Evolutionary conservation across 768 basidiomycete species (phyloP), one percentile per base, ranked within the genome.

Genomic region (Rhodotorula sphaerocarpa): DNA sequence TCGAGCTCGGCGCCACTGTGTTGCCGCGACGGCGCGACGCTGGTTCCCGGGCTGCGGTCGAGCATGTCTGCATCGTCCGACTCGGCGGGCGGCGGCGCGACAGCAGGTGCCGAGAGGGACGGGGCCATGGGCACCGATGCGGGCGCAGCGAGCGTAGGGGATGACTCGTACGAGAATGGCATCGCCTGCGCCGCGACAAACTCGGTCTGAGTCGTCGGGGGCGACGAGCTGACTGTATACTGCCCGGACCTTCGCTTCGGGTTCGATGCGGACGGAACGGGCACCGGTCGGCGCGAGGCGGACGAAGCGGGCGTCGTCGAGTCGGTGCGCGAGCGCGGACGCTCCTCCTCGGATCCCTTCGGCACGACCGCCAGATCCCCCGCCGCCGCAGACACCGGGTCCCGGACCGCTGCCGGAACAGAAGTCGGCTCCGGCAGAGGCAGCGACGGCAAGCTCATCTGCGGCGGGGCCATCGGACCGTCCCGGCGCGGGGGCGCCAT

Each of bases 111-210:
- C 1, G 63, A 59, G 53, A 58, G 56, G 4, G 60, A 61, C n/a
- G 63, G 63, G 7, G 33, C 41, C 67, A 65, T 65, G 12, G 67
- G 30, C 2, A 50, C 43, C 21, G 61, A 60, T 11, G 36, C 31
- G 48, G 36, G n/a, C 12, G 50, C 25, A 3, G 54, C 33, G 27
- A 39, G 45, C 6, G 33, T 45, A 12, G 47, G 33, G 5, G 43
- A 27, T 6, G 39, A 30, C 28, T 67, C 66, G 61, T 58, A 68
- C 23, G 67, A 68, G 67, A 68, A 68, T 5, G 67, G 67, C 28
- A 57, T 56, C 25, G 67, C 67, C 28, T 62, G 55, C 48, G 60
- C 67, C 15, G 45, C 34, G 60, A 65, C 57, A 43, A 58, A 61
- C 39, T 68, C 59, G 44, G 57, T 57, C 36, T 56, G 53, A 9